Base-by-base conservation (phyloP, 306 rosid genomes). In the Lathyrus tuberosus region DNA sequence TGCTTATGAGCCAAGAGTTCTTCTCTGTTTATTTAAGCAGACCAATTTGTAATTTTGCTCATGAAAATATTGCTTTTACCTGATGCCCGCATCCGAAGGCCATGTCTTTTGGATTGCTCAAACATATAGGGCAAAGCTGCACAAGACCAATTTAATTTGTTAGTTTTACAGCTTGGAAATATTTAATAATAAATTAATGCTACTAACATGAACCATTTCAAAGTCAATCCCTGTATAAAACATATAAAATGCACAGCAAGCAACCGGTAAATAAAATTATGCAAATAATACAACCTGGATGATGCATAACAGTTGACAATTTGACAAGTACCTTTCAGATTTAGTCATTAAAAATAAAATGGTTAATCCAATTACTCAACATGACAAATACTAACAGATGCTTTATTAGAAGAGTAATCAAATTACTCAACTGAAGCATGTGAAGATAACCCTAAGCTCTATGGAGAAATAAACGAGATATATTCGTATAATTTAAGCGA, bases 1-100 rank as follows among this genome's bases (percentile, higher is more conserved):
- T 52, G 30, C 31, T 52, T 8, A 10, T 52, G 58, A 28, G 14
- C 10, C 10, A 26, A 54, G 26, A 26, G 38, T 9, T 56, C 37
- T 9, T 56, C 37, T 26, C 17, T 12, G 18, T 56, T 12, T 56
- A 0, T 26, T 56, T 17, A 13, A 13, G 20, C 12, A 17, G 11
- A 57, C 62, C 62, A 28, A 57, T 28, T 28, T 56, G 11, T 5
- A 56, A 16, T 13, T 3, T 13, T 57, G 11, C 40, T n/a, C 18
- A 2, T 26, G 40, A 57, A 28, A 28, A 57, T 57, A 57, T 57
- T 52, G 48, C 24, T 46, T 40, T 65, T 85, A 91, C 99, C 97
- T 83, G 99, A 80, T 94, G 99, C 53, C 99, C 99, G 60, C 99
- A 94, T 47, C 96, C 97, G 53, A 90, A 94, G 75, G 97, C 99